These are phyloP conservation scores for Posidonia australis DNA, from an alignment of 106 monocot species.

Conservation along the genomic window DNA sequence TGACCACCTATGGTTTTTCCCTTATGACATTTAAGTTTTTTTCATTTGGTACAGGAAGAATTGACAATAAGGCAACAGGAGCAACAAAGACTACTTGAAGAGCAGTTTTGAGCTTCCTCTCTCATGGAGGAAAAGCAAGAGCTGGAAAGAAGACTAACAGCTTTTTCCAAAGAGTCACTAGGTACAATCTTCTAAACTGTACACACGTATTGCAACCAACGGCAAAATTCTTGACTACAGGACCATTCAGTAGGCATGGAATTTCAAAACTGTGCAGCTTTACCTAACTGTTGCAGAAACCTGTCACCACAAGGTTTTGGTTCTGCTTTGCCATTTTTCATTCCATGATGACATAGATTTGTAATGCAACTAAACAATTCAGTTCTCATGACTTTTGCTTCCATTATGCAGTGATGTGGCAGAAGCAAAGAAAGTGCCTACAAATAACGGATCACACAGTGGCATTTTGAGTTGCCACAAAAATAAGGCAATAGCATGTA, in stretches of 20 bases:
- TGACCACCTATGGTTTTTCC: neutral
- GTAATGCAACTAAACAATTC: neutral
- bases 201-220: too few species aligned
- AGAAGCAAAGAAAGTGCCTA: too few species aligned
- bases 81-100: conserved; percentile 50
- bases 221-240: too few species aligned
- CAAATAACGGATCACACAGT: neutral
- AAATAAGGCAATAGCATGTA: neutral
- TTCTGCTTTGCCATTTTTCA: neutral
- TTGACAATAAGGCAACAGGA: conserved; percentile 57
- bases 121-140: conserved; percentile 66
- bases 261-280: too few species aligned
- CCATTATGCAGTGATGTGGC: too few species aligned
- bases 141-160: conserved; percentile 53
- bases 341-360: neutral
- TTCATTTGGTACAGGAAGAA: conserved; percentile 29
- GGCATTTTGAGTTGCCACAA: neutral
- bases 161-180: conserved; percentile 53
- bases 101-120: conserved; percentile 37
- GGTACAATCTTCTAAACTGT: conserved; percentile 24
- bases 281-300: too few species aligned
- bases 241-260: too few species aligned
- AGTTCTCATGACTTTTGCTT: too few species aligned
- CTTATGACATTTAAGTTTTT: neutral
- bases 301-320: neutral